Evolutionary conservation across 2,329 filamentous ascomycete genomes (phyloP).

Genomic region (Penicillium glabrum): DNA sequence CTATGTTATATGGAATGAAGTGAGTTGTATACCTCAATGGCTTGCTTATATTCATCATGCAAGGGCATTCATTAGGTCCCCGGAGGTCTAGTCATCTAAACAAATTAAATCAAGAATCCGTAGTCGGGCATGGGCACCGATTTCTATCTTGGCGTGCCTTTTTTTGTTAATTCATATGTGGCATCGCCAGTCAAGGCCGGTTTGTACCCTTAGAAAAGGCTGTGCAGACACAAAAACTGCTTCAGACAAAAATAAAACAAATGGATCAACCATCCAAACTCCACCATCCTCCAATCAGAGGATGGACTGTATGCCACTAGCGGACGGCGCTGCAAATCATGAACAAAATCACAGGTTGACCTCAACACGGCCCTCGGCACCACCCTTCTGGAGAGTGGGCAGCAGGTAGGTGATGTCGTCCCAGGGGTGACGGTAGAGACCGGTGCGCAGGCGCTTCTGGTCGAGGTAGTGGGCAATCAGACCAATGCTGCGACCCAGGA

Average conservation of each 20-base stretch:
- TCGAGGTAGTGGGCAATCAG: slow-evolving; percentile 99
- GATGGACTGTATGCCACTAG: slow-evolving; percentile 37
- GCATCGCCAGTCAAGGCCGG: slow-evolving; percentile 29
- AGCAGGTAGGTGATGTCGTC: slow-evolving; percentile 96
- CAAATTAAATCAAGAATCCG: slow-evolving; percentile 27
- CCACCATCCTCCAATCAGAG: slow-evolving; percentile 30
- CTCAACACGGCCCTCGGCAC: slow-evolving; percentile 84
- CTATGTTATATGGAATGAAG: not conserved
- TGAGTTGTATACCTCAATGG: not conserved
- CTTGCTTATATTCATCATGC: slow-evolving; percentile 19
- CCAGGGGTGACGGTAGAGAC: slow-evolving; percentile 98
- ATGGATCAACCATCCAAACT: slow-evolving; percentile 38
- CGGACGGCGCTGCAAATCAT: slow-evolving; percentile 29
- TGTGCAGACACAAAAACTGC: slow-evolving; percentile 18
- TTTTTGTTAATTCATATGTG: not conserved
- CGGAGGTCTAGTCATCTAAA: slow-evolving; percentile 29
- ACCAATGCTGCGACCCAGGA: slow-evolving; percentile 94
- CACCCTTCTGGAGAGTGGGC: slow-evolving; percentile 72
- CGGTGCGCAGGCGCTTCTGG: slow-evolving; percentile 98
- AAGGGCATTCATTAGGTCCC: slow-evolving; percentile 28
- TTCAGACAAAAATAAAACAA: slow-evolving; percentile 21
- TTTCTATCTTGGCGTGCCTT: slow-evolving; percentile 11
- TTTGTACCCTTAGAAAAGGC: slow-evolving; percentile 29
- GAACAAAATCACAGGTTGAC: slow-evolving; percentile 65
- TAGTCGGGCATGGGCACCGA: slow-evolving; percentile 23